Conservation (phyloP, 306 rosid genomes). For the Benincasa hispida region DNA sequence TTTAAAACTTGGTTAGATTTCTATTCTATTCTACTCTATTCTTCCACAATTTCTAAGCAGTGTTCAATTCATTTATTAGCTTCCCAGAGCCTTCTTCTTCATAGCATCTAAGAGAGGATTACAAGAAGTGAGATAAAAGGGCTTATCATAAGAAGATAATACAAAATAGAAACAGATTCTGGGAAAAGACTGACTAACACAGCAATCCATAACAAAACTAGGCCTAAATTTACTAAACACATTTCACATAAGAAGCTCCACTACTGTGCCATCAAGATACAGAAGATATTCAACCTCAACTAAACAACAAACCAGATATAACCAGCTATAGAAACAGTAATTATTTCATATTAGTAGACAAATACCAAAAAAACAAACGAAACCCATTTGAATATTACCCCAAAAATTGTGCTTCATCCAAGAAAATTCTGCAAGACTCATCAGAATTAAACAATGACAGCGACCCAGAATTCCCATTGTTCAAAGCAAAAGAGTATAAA, state of each 20-base stretch:
- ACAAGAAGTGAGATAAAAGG: neutral
- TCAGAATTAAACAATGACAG: neutral
- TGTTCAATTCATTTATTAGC: neutral
- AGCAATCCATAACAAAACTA: neutral
- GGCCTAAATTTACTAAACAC: neutral
- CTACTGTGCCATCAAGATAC: neutral
- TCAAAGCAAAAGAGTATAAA: neutral
- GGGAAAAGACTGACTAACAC: neutral
- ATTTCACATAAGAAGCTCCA: neutral
- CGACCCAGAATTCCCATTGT: neutral
- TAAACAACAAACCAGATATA: neutral
- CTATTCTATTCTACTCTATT: neutral
- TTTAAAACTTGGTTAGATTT: conserved; percentile 39
- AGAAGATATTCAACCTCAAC: neutral
- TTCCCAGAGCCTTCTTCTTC: neutral
- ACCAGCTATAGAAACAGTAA: neutral
- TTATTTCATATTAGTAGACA: neutral
- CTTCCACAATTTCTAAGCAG: neutral
- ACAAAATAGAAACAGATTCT: neutral
- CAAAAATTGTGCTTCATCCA: neutral
- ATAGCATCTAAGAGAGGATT: neutral
- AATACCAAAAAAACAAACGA: neutral
- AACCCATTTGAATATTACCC: neutral
- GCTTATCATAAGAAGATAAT: neutral
- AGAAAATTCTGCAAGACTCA: neutral